These are phyloP conservation scores for Mortierella sp. DNA, from an alignment of 371 early-diverging fungal genomes.

Conservation along the genomic window DNA sequence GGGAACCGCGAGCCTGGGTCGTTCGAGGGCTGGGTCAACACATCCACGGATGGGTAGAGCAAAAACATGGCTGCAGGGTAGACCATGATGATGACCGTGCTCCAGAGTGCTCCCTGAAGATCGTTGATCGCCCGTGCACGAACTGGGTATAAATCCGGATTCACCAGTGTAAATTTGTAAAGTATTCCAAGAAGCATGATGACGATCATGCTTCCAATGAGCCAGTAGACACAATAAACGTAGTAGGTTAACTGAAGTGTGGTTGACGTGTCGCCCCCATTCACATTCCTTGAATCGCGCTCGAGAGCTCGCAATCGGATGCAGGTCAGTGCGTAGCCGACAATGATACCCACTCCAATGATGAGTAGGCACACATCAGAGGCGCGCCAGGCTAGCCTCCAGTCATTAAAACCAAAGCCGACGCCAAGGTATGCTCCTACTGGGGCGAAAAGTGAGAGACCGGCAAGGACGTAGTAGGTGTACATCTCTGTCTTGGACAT, in stretches of 20 bases:
- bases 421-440: conserved; percentile 7
- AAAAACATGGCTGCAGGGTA: conserved; percentile 51
- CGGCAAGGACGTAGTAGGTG: conserved; percentile 28
- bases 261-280: conserved; percentile 38
- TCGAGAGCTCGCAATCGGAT: conserved; percentile 38
- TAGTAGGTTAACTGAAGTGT: conserved; percentile 45
- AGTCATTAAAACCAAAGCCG: conserved; percentile 5
- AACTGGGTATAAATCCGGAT: conserved; percentile 11
- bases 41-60: conserved; percentile 46
- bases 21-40: conserved; percentile 36
- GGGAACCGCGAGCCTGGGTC: conserved; percentile 35
- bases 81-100: conserved; percentile 26
- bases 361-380: conserved; percentile 23
- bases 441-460: conserved; percentile 17
- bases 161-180: conserved; percentile 16
- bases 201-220: conserved; percentile 30
- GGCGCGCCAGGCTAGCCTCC: background rate
- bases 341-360: conserved; percentile 15
- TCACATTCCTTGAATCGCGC: conserved; percentile 43
- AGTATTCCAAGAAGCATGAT: conserved; percentile 34
- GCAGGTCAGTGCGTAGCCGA: conserved; percentile 31
- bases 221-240: conserved; percentile 49
- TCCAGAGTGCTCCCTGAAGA: conserved; percentile 33
- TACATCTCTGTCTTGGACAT: conserved; percentile 46
- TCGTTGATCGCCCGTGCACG: conserved; percentile 38